Evolutionary conservation across 2,329 filamentous ascomycete genomes (phyloP).

Genomic region (Phaeosphaeriaceae sp.): DNA sequence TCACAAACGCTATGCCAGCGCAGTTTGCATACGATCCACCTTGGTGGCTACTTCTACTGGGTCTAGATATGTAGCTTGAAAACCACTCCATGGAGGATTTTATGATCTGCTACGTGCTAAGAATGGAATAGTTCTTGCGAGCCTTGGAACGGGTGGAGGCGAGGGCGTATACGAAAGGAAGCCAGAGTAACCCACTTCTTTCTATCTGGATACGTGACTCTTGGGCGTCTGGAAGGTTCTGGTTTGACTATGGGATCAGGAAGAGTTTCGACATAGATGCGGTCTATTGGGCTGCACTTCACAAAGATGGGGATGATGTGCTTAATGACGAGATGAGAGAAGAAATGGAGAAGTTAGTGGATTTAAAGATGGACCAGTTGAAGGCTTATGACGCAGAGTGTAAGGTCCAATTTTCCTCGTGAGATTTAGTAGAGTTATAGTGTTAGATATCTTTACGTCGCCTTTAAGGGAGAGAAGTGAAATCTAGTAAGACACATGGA

Average conservation of each 20-base stretch:
- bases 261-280: slow-evolving; percentile 45
- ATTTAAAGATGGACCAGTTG: slow-evolving; percentile 19
- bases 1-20: slow-evolving; percentile 34
- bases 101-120: slow-evolving; percentile 34
- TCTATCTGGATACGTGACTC: slow-evolving; percentile 45
- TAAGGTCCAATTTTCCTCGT: too few relatives aligned
- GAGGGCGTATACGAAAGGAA: slow-evolving; percentile 18
- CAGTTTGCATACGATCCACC: slow-evolving; percentile 50
- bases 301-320: slow-evolving; percentile 12
- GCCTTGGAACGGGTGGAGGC: slow-evolving; percentile 39
- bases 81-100: slow-evolving; percentile 31
- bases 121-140: slow-evolving; percentile 49
- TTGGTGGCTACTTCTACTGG: slow-evolving; percentile 50
- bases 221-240: slow-evolving; percentile 45
- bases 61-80: slow-evolving; percentile 31
- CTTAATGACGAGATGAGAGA: slow-evolving; percentile 7
- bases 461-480: too few relatives aligned
- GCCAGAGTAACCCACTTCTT: slow-evolving; percentile 14
- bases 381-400: slow-evolving; percentile 12
- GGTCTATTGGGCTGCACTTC: slow-evolving; percentile 14
- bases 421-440: too few relatives aligned
- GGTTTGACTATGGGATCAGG: slow-evolving; percentile 48
- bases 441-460: too few relatives aligned
- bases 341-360: slow-evolving; percentile 14
- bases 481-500: too few relatives aligned